Conservation (phyloP, 371 early-diverging fungal species). For the Mortierella sp. region DNA sequence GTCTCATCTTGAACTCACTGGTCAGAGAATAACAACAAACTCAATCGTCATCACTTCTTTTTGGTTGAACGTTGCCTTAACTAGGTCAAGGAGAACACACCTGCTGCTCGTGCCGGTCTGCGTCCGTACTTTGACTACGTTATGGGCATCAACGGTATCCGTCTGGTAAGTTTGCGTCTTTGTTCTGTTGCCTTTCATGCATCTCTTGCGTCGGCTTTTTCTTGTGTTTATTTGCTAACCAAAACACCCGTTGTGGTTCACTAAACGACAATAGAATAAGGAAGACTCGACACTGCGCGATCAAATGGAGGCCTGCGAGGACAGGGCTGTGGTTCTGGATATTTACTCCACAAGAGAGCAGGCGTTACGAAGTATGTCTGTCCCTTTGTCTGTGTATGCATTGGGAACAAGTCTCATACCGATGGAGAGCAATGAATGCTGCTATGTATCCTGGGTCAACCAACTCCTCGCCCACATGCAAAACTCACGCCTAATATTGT, state of each 20-base stretch:
- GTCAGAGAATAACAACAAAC: neutral
- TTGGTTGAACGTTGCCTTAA: neutral
- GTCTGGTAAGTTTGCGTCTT: slow-evolving; percentile 44
- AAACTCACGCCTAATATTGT: too few species aligned
- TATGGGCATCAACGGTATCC: slow-evolving; percentile 72
- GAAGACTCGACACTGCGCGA: slow-evolving; percentile 63
- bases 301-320: slow-evolving; percentile 64
- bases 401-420: neutral
- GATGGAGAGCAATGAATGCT: neutral
- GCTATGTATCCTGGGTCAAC: neutral
- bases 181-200: neutral
- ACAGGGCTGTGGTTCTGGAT: slow-evolving; percentile 66
- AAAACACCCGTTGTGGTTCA: neutral
- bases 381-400: neutral
- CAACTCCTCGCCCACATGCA: neutral
- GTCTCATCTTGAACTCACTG: neutral
- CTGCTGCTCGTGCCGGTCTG: slow-evolving; percentile 78
- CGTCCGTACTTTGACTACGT: slow-evolving; percentile 86
- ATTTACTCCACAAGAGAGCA: slow-evolving; percentile 80
- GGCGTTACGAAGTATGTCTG: slow-evolving; percentile 65
- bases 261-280: slow-evolving; percentile 43
- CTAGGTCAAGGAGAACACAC: slow-evolving; percentile 76
- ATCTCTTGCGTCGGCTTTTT: neutral
- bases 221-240: neutral
- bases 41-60: neutral